These are phyloP conservation scores for Yamadazyma dushanensis DNA, from an alignment of 1,139 yeast genomes.

Conservation along the genomic window DNA sequence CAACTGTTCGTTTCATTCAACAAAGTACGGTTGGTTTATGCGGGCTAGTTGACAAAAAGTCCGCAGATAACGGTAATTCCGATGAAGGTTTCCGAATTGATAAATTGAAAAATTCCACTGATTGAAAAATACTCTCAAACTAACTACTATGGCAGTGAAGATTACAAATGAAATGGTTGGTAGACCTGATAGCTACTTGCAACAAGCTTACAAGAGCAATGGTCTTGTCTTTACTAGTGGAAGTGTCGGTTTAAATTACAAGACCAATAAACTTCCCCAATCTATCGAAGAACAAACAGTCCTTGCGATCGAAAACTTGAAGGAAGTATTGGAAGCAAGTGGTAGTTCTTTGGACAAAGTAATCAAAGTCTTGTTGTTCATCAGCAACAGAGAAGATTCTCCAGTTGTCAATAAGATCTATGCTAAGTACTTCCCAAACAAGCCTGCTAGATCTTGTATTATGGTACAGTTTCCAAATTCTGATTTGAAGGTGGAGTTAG, in stretches of 20 bases:
- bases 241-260: constrained; percentile 6
- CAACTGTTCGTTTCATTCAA: too few relatives aligned
- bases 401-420: constrained; percentile 25
- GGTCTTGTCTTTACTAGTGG: constrained; percentile 9
- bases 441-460: constrained; percentile 55
- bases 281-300: constrained; percentile 7
- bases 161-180: constrained; percentile 3
- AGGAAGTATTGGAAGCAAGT: constrained; percentile 6
- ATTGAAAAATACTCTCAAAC: not conserved
- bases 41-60: too few relatives aligned
- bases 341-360: constrained; percentile 6
- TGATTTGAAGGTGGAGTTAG: constrained; percentile 42
- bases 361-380: constrained; percentile 8
- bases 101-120: not conserved
- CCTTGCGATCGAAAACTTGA: constrained; percentile 6
- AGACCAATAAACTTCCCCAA: constrained; percentile 5
- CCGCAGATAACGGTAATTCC: not conserved
- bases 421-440: constrained; percentile 39
- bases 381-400: constrained; percentile 7
- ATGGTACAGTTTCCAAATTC: constrained; percentile 45
- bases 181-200: constrained; percentile 5
- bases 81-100: not conserved
- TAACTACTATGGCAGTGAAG: constrained; percentile 1
- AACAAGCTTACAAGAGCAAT: constrained; percentile 7
- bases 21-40: too few relatives aligned